These are phyloP conservation scores for Pythium oligandrum DNA, from an alignment of 352 stramenopile species.

Conservation along the genomic window DNA sequence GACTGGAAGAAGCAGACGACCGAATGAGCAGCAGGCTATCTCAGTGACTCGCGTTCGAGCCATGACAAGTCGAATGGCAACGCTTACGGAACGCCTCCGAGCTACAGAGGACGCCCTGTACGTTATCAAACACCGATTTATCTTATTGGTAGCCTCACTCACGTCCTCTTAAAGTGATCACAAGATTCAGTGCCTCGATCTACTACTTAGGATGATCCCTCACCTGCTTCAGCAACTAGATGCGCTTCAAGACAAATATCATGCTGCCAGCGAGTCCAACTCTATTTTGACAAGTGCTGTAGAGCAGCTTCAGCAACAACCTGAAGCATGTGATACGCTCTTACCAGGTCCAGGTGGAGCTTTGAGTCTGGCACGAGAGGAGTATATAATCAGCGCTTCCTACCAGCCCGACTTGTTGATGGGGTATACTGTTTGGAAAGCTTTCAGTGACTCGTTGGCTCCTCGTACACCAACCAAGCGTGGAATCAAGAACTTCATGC, in stretches of 20 bases:
- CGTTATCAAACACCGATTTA: neutral
- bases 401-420: constrained; percentile 45
- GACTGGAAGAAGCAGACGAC: neutral
- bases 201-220: constrained; percentile 39
- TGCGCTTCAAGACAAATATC: constrained; percentile 39
- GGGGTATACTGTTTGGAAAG: constrained; percentile 30
- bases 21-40: no score
- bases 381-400: constrained; percentile 37
- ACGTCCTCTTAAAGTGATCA: constrained; percentile 25
- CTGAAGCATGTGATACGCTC: no score
- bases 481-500: constrained; percentile 25
- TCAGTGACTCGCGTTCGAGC: neutral
- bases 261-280: constrained; percentile 40
- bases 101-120: constrained; percentile 34
- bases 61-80: constrained; percentile 19
- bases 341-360: no score
- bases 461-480: constrained; percentile 4
- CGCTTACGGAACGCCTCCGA: constrained; percentile 31
- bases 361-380: constrained; percentile 36
- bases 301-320: constrained; percentile 18
- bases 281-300: constrained; percentile 42
- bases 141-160: neutral
- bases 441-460: constrained; percentile 23
- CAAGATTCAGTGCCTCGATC: constrained; percentile 32
- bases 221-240: constrained; percentile 42